Conservation (phyloP, 805 yeast genomes). For the Teunomyces tritomae region DNA sequence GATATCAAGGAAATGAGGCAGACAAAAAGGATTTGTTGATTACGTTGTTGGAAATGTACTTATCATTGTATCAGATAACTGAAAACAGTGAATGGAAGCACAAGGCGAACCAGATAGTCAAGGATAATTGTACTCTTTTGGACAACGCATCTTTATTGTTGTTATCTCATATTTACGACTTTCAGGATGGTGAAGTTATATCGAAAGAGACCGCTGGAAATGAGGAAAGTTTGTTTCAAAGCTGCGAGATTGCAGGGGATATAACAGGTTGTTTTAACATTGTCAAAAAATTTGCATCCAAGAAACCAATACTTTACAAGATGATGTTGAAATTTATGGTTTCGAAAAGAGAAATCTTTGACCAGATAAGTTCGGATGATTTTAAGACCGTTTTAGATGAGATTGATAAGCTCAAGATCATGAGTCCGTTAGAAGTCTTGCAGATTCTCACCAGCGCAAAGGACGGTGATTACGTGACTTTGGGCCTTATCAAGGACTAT, state of each 20-base stretch:
- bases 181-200: constrained; percentile 47
- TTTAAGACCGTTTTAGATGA: constrained; percentile 49
- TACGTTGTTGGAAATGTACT: constrained; percentile 79
- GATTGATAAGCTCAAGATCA: constrained; percentile 49
- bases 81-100: constrained; percentile 51
- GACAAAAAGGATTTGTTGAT: constrained; percentile 74
- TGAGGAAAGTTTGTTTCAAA: constrained; percentile 65
- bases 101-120: constrained; percentile 58
- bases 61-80: constrained; percentile 32
- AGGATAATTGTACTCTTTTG: constrained; percentile 46
- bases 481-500: constrained; percentile 71
- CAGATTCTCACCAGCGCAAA: constrained; percentile 56
- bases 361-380: constrained; percentile 50
- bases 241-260: constrained; percentile 58
- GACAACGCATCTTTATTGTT: constrained; percentile 56
- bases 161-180: constrained; percentile 56
- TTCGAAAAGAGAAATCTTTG: constrained; percentile 50
- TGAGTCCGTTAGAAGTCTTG: constrained; percentile 77
- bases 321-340: constrained; percentile 63
- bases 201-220: constrained; percentile 41
- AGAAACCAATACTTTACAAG: constrained; percentile 63
- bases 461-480: constrained; percentile 50
- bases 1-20: constrained; percentile 64
- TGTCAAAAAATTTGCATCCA: constrained; percentile 56
- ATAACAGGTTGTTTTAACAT: constrained; percentile 55